A percentile compares a stretch with the other conserved stretches of the same genome.
phyloP scores from a whole-genome alignment of 1,284 basidiomycete genomes.

The Mycosarcoma maydis region DNA sequence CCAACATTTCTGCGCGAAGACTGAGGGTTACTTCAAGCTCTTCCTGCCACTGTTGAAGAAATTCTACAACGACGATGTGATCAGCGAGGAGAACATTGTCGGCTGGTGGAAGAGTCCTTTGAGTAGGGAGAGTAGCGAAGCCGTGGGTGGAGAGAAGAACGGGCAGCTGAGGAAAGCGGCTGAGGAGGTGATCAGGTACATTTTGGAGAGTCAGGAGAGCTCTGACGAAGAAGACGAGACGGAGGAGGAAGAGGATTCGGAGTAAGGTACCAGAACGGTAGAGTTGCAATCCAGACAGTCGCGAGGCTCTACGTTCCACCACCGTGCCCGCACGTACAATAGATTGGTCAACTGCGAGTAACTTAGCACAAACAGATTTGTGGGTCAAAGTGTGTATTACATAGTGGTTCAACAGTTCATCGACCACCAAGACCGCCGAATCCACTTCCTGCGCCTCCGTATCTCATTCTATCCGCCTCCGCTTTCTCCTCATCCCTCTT shows the following conservation, averaged over 20 bases:
- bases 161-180: conserved; percentile 66
- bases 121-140: conserved; percentile 16
- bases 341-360: too few species aligned
- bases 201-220: conserved; percentile 66
- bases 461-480: conserved; percentile 22
- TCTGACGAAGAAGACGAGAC: conserved; percentile 59
- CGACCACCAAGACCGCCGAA: conserved; percentile 8
- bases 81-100: conserved; percentile 68
- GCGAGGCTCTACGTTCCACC: too few species aligned
- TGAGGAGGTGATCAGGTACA: conserved; percentile 67
- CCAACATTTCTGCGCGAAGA: conserved; percentile 47
- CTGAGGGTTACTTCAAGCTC: conserved; percentile 61
- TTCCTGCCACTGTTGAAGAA: conserved; percentile 68
- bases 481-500: conserved; percentile 19
- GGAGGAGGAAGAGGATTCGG: conserved; percentile 27
- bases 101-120: conserved; percentile 66
- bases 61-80: conserved; percentile 69
- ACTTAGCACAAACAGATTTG: too few species aligned
- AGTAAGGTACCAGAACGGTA: too few species aligned
- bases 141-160: conserved; percentile 54
- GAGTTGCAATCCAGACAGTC: too few species aligned
- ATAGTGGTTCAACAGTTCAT: neutral
- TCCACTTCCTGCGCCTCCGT: conserved; percentile 9
- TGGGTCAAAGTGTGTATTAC: too few species aligned
- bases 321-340: too few species aligned